Conservation (phyloP, 148 eudicot genomes). For the Agrostemma githago region DNA sequence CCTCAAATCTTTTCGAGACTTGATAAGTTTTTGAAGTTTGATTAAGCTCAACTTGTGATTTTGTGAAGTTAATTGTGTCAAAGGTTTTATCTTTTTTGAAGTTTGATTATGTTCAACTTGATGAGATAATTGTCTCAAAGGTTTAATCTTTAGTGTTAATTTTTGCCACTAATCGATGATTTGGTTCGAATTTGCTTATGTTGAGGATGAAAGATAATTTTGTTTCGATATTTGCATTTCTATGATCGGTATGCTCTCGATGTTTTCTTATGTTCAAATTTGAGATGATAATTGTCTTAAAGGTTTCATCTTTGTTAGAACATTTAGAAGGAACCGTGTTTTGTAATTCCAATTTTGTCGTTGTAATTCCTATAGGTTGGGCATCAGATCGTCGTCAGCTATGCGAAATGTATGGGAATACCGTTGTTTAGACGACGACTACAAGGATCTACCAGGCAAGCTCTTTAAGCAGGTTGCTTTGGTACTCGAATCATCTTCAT, state of each 20-base stretch:
- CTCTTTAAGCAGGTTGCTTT: constrained; percentile 34
- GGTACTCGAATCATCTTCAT: constrained; percentile 32
- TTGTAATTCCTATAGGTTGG: constrained; percentile 53
- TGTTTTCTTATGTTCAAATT: not conserved
- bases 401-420: constrained; percentile 93
- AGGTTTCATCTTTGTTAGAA: not conserved
- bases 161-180: too few relatives aligned
- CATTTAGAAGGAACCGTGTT: not conserved
- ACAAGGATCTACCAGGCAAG: constrained; percentile 97
- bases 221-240: too few relatives aligned
- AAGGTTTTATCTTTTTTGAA: not conserved
- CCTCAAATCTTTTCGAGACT: too few relatives aligned
- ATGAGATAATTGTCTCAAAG: not conserved
- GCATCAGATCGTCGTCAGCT: constrained; percentile 85
- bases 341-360: too few relatives aligned
- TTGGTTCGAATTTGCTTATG: too few relatives aligned
- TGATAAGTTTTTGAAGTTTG: not conserved
- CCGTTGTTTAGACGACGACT: constrained; percentile 83
- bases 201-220: too few relatives aligned
- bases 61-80: not conserved
- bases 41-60: not conserved
- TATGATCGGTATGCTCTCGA: not conserved
- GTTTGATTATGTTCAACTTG: not conserved
- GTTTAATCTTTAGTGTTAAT: too few relatives aligned
- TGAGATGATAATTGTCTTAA: not conserved